phyloP scores from a whole-genome alignment of 257 asterid genomes.

The Solanum bulbocastanum region DNA sequence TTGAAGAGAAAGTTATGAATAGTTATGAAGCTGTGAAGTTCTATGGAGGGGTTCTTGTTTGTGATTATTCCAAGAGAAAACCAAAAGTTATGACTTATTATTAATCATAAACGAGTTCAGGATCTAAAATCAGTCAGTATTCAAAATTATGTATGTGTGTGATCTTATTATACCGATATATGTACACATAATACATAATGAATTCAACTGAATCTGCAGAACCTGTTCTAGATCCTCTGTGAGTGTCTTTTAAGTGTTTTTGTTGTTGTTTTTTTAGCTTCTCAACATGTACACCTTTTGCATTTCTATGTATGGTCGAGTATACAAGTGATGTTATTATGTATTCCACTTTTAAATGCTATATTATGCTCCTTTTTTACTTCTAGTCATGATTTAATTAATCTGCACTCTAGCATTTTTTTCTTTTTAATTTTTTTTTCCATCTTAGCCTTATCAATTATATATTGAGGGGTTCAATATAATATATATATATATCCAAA shows the following conservation, averaged over 20 bases:
- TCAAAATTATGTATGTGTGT: background rate
- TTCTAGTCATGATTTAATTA: background rate
- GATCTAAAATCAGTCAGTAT: background rate
- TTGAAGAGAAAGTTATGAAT: background rate
- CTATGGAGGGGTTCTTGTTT: background rate
- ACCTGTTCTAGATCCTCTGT: background rate
- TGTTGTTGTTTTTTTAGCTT: background rate
- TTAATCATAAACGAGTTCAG: background rate
- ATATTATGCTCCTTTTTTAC: background rate
- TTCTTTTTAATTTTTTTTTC: too few species aligned
- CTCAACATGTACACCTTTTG: background rate
- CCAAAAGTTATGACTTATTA: background rate
- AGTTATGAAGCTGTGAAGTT: background rate
- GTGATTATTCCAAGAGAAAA: background rate
- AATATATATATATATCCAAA: background rate
- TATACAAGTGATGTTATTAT: background rate
- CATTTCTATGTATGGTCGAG: background rate
- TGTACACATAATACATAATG: background rate
- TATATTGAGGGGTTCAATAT: too few species aligned
- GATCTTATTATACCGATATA: background rate
- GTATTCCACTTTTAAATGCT: background rate
- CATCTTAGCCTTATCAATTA: too few species aligned
- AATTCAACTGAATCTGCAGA: background rate
- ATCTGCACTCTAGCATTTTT: too few species aligned
- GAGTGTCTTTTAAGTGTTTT: background rate